Percentiles rank a stretch among this genome's conserved stretches.
Conservation (phyloP, 176 grass and related monocot genomes). For the Dendrocalamus sinicus region DNA sequence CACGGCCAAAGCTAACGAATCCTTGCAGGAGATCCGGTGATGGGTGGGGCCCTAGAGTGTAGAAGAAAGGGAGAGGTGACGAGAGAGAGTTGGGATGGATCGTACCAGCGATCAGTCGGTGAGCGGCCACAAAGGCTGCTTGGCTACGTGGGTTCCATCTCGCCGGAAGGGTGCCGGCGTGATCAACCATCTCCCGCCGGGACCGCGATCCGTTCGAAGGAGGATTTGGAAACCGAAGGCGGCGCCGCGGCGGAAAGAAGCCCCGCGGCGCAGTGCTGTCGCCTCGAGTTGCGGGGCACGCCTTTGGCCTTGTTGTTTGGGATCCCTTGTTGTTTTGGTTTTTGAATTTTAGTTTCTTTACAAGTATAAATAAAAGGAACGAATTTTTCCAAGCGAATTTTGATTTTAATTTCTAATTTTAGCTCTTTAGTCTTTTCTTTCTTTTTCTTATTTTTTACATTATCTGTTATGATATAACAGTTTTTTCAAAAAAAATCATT, state of each 20-base stretch:
- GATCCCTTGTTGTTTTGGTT: too few species aligned
- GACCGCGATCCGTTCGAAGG: neutral
- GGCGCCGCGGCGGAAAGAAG: neutral
- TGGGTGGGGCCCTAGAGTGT: neutral
- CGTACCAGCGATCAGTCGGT: conserved; percentile 12
- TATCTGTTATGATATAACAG: too few species aligned
- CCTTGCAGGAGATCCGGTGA: conserved; percentile 13
- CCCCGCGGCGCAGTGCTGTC: neutral
- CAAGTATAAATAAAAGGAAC: too few species aligned
- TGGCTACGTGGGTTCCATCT: neutral
- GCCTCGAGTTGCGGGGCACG: neutral
- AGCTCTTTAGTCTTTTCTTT: too few species aligned
- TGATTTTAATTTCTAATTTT: too few species aligned
- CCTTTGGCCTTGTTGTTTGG: too few species aligned
- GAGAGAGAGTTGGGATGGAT: neutral
- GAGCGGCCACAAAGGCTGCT: neutral
- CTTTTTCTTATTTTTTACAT: too few species aligned
- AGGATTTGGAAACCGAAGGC: neutral
- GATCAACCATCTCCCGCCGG: neutral
- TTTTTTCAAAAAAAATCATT: too few species aligned
- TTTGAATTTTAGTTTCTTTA: too few species aligned
- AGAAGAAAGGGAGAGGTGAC: neutral
- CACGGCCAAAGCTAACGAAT: neutral
- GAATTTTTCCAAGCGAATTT: too few species aligned
- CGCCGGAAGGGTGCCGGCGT: neutral